These are phyloP conservation scores for Penicillium lagena DNA, from an alignment of 495 filamentous ascomycete species.

Conservation along the genomic window DNA sequence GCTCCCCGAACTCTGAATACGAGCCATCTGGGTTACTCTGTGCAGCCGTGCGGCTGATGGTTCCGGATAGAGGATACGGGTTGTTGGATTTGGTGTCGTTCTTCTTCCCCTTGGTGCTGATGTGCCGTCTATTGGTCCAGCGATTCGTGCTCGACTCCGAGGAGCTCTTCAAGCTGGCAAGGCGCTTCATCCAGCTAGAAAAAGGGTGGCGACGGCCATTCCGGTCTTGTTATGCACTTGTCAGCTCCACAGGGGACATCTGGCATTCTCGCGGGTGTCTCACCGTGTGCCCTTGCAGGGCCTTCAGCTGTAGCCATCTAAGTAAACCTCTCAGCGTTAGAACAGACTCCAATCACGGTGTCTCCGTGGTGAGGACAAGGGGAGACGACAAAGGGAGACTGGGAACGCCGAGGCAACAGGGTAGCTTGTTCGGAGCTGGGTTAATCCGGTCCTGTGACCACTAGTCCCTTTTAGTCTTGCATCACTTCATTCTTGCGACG, in stretches of 20 bases:
- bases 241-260: constrained; percentile 4
- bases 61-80: constrained; percentile 70
- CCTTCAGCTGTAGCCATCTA: constrained; percentile 65
- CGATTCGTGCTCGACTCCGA: constrained; percentile 41
- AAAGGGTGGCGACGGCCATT: constrained; percentile 78
- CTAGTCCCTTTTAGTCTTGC: background rate
- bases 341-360: no score
- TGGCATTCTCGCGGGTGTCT: constrained; percentile 6
- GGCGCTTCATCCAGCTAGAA: constrained; percentile 88
- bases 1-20: constrained; percentile 21
- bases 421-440: no score
- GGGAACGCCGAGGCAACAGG: background rate
- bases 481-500: background rate
- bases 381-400: no score
- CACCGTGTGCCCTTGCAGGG: constrained; percentile 60
- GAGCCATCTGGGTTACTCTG: constrained; percentile 50
- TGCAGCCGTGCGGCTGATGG: constrained; percentile 37
- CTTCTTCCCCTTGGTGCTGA: constrained; percentile 51
- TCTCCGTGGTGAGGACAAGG: no score
- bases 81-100: constrained; percentile 64
- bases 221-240: constrained; percentile 42
- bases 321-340: no score
- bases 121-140: constrained; percentile 44
- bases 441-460: background rate
- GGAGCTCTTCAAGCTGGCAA: constrained; percentile 73